Percentiles rank a stretch among this genome's conserved stretches.
These are phyloP conservation scores for Smallanthus sonchifolius DNA, from an alignment of 129 eudicot genomes.

Conservation along the genomic window DNA sequence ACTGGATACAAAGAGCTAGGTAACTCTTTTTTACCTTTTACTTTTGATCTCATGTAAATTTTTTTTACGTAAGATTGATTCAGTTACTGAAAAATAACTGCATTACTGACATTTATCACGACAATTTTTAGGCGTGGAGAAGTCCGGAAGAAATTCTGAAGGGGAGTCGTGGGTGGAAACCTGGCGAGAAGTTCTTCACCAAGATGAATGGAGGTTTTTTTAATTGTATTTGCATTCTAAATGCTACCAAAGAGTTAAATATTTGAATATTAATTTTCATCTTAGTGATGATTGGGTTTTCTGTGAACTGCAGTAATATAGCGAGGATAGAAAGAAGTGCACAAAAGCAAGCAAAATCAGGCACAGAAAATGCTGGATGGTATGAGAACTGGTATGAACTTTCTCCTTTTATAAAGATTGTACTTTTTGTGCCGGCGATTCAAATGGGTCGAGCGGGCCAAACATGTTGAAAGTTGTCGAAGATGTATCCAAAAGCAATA, in stretches of 20 bases:
- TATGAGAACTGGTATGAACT: slow-evolving; percentile 52
- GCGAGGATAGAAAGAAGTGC: slow-evolving; percentile 96
- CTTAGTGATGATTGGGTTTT: background rate
- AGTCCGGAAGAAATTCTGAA: slow-evolving; percentile 87
- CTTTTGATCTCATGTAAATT: slow-evolving; percentile 48
- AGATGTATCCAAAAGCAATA: background rate
- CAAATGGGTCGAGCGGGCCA: background rate
- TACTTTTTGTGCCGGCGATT: background rate
- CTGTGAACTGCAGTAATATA: slow-evolving; percentile 59
- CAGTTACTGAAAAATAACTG: background rate
- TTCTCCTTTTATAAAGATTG: background rate
- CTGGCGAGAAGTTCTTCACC: slow-evolving; percentile 98
- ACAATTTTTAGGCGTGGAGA: slow-evolving; percentile 61
- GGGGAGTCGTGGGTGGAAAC: slow-evolving; percentile 99
- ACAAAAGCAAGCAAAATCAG: slow-evolving; percentile 95
- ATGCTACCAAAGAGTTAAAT: background rate
- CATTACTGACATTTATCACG: background rate
- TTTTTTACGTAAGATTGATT: background rate
- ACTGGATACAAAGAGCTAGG: slow-evolving; percentile 98
- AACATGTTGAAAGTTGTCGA: background rate
- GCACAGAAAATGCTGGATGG: slow-evolving; percentile 95
- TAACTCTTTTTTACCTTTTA: slow-evolving; percentile 14
- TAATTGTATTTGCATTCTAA: slow-evolving; percentile 1
- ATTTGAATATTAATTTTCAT: background rate
- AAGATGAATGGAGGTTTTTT: slow-evolving; percentile 88